Percentiles rank a stretch among this genome's conserved stretches.
Evolutionary conservation across 2,329 filamentous ascomycete genomes (phyloP).

Genomic region (Penicillium expansum): DNA sequence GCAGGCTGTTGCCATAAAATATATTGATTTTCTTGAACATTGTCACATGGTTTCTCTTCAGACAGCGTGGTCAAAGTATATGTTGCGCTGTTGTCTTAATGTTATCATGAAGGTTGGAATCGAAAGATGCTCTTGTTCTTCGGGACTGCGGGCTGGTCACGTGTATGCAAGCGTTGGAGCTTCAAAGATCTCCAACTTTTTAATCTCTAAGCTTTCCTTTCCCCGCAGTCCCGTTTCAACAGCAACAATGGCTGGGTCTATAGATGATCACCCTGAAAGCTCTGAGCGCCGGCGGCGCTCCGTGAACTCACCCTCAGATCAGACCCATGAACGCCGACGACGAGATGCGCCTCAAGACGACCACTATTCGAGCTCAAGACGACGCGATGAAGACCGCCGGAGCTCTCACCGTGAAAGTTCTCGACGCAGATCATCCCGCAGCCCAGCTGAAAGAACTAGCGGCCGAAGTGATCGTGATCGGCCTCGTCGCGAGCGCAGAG

Average conservation of each 20-base stretch:
- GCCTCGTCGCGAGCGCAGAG: constrained; percentile 24
- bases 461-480: constrained; percentile 23
- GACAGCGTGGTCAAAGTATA: constrained; percentile 14
- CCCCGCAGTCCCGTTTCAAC: not conserved
- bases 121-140: not conserved
- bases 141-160: constrained; percentile 13
- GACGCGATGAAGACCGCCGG: constrained; percentile 25
- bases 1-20: constrained; percentile 40
- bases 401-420: constrained; percentile 29
- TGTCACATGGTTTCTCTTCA: constrained; percentile 32
- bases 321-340: constrained; percentile 23
- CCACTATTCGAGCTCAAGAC: constrained; percentile 25
- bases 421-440: constrained; percentile 16
- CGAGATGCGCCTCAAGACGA: constrained; percentile 22
- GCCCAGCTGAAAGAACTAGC: constrained; percentile 20
- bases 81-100: constrained; percentile 10
- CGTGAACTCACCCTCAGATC: constrained; percentile 22
- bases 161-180: constrained; percentile 6
- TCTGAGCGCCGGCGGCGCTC: constrained; percentile 24
- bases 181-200: not conserved
- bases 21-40: constrained; percentile 50
- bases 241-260: constrained; percentile 28
- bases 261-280: constrained; percentile 18
- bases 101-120: not conserved
- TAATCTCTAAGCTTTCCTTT: not conserved